Conservation (phyloP, 2,329 filamentous ascomycete species). For the Atkinsonella texensis region DNA sequence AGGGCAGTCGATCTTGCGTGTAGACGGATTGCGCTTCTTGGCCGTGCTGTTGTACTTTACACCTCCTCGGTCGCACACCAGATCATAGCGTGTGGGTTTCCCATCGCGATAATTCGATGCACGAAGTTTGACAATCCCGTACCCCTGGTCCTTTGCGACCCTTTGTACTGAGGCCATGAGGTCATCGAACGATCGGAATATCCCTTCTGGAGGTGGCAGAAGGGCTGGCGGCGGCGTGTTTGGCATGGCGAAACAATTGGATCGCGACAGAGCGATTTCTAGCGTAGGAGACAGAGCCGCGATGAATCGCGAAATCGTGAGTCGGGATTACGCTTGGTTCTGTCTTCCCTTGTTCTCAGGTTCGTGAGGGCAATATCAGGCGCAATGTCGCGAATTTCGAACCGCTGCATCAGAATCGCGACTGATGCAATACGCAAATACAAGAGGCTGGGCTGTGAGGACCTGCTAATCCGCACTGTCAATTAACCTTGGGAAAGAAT, state of each 20-base stretch:
- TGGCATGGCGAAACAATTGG: conserved; percentile 26
- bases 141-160: conserved; percentile 49
- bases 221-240: conserved; percentile 36
- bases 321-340: background rate
- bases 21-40: conserved; percentile 52
- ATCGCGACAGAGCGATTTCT: conserved; percentile 19
- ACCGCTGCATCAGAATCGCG: conserved; percentile 1
- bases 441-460: conserved; percentile 26
- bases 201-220: conserved; percentile 46
- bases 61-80: conserved; percentile 50
- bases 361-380: background rate
- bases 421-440: conserved; percentile 9
- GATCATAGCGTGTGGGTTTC: conserved; percentile 49
- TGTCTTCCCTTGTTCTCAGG: background rate
- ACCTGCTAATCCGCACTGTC: conserved; percentile 32
- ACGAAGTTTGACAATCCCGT: conserved; percentile 49
- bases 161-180: conserved; percentile 45
- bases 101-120: conserved; percentile 52
- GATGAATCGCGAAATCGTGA: background rate
- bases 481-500: conserved; percentile 11
- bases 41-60: conserved; percentile 54
- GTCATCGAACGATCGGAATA: conserved; percentile 48
- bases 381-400: background rate
- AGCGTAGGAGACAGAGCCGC: conserved; percentile 6
- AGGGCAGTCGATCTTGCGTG: conserved; percentile 51